These are phyloP conservation scores for Aspergillus ustus DNA, from an alignment of 2,329 filamentous ascomycete species.

Conservation along the genomic window DNA sequence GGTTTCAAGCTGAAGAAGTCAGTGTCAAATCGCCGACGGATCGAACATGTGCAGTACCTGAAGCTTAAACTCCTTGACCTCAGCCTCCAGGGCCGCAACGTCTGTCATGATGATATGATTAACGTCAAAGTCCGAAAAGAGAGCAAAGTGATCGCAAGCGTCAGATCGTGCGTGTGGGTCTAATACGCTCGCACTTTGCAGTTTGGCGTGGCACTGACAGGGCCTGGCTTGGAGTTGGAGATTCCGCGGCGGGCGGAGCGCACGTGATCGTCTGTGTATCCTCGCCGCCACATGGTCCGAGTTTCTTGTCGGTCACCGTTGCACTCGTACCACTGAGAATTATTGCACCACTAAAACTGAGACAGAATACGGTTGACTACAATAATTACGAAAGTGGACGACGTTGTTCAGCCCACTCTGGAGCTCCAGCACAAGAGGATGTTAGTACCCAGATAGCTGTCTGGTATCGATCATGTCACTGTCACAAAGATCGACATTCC, in stretches of 20 bases:
- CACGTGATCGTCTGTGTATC: neutral
- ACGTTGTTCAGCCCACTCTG: neutral
- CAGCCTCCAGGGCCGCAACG: slow-evolving; percentile 49
- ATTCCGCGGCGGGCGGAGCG: too few species aligned
- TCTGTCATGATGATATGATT: slow-evolving; percentile 44
- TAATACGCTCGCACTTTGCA: neutral
- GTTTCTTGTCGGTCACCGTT: neutral
- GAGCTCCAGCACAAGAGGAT: neutral
- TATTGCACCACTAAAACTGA: neutral
- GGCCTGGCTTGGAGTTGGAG: neutral
- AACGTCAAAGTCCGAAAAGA: neutral
- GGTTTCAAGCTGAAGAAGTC: slow-evolving; percentile 69
- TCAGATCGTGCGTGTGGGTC: neutral
- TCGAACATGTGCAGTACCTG: slow-evolving; percentile 49
- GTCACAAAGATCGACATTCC: neutral
- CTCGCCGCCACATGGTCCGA: neutral
- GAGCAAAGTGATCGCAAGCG: neutral
- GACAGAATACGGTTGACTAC: neutral
- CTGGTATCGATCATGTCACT: neutral
- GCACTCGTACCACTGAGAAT: neutral
- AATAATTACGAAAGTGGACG: neutral
- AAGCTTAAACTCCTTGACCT: slow-evolving; percentile 64
- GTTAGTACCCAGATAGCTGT: neutral
- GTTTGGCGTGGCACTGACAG: neutral
- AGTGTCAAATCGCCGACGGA: neutral